Percentiles rank a stretch among this genome's conserved stretches.
Evolutionary conservation across 345 rosid genomes (phyloP).

Genomic region (Acer campestre): DNA sequence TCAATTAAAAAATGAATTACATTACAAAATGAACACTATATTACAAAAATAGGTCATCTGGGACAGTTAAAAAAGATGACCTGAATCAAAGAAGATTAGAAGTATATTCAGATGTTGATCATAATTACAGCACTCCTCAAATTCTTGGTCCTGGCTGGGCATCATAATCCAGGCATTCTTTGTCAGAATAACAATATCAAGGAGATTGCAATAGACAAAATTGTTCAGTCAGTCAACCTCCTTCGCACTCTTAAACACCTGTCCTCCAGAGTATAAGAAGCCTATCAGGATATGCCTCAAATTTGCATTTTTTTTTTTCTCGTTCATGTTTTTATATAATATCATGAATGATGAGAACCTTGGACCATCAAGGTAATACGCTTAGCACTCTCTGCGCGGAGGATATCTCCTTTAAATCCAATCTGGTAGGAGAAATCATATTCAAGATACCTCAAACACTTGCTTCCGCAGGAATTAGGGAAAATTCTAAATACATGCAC

Average conservation of each 20-base stretch:
- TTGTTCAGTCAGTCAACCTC: conserved; percentile 40
- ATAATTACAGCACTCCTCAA: conserved; percentile 13
- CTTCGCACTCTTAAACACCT: conserved; percentile 60
- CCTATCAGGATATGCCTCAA: conserved; percentile 60
- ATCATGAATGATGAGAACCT: conserved; percentile 87
- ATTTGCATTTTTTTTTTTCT: conserved; percentile 35
- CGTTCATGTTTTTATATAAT: conserved; percentile 55
- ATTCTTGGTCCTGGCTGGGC: conserved; percentile 15
- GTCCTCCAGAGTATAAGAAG: conserved; percentile 70
- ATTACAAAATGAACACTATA: conserved; percentile 35
- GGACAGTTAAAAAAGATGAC: conserved; percentile 17
- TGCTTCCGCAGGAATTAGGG: conserved; percentile 19
- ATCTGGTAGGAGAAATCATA: conserved; percentile 59
- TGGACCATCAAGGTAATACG: conserved; percentile 79
- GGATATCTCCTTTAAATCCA: conserved; percentile 84
- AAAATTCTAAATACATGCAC: conserved; percentile 16
- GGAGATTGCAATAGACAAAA: conserved; percentile 30
- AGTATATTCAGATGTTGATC: conserved; percentile 22
- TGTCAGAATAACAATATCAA: conserved; percentile 24
- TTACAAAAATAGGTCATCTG: conserved; percentile 36
- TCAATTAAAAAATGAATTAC: conserved; percentile 24
- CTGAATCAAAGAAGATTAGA: conserved; percentile 30
- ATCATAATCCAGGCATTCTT: neutral
- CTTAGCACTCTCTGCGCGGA: conserved; percentile 87
- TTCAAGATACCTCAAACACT: conserved; percentile 31